These are phyloP conservation scores for Cladobotryum mycophilum DNA, from an alignment of 2,329 filamentous ascomycete species.

Conservation along the genomic window DNA sequence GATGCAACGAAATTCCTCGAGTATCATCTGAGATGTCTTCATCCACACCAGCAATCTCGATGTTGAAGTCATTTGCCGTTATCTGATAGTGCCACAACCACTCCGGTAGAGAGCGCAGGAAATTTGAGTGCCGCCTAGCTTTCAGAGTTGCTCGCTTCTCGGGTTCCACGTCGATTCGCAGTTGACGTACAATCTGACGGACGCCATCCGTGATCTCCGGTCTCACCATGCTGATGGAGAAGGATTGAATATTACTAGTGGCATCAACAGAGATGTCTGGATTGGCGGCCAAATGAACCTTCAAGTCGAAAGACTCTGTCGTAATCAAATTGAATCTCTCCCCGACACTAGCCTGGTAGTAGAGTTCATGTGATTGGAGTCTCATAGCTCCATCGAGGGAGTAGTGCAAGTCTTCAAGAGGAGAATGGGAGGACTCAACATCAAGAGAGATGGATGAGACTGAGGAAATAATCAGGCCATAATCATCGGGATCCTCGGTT, in stretches of 20 bases:
- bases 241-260: conserved; percentile 75
- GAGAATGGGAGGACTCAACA: conserved; percentile 90
- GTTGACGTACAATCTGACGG: conserved; percentile 81
- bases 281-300: conserved; percentile 74
- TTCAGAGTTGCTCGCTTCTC: conserved; percentile 46
- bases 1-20: conserved; percentile 75
- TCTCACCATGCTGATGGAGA: conserved; percentile 82
- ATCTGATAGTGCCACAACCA: conserved; percentile 84
- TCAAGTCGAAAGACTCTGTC: conserved; percentile 83
- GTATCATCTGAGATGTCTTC: conserved; percentile 73
- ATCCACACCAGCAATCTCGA: conserved; percentile 87
- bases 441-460: conserved; percentile 92
- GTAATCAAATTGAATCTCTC: conserved; percentile 80
- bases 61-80: conserved; percentile 80
- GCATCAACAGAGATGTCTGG: conserved; percentile 79
- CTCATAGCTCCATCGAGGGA: conserved; percentile 75
- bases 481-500: conserved; percentile 65
- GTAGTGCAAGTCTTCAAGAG: conserved; percentile 79
- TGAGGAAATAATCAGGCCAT: conserved; percentile 90
- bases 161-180: conserved; percentile 63
- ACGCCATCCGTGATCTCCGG: conserved; percentile 90
- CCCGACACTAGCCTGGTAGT: conserved; percentile 85
- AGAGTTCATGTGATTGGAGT: conserved; percentile 79
- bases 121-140: conserved; percentile 52
- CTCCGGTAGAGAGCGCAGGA: conserved; percentile 69